Base-by-base conservation (phyloP, 2,329 filamentous ascomycete genomes). In the Aspergillus sp. region DNA sequence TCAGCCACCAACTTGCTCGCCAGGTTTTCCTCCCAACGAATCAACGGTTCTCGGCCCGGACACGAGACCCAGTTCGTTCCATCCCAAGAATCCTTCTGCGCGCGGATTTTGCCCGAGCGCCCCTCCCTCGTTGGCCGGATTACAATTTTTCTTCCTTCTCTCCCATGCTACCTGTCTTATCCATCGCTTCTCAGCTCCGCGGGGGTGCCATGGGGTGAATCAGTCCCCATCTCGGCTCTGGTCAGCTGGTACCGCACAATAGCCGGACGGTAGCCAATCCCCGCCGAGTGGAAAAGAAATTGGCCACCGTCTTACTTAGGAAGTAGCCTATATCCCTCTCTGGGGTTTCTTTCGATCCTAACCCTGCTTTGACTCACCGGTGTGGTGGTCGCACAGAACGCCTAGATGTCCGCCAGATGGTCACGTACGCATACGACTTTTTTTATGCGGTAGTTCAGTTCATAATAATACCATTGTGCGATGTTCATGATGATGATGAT, bases 1-100 rank as follows among this genome's bases (percentile, higher is more conserved):
- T 50, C 47, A 50, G 47, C 47, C 47, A 50, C 47, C 23, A n/a
- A 50, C 47, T 17, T 27, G n/a, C 25, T 50, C 47, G 17, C 25
- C 47, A 27, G 32, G 32, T 32, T 5, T 15, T 2, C 10, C 8
- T 27, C 47, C 47, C 47, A 30, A 27, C 47, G 47, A 50, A 50
- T 50, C 23, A 50, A 50, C n/a, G 47, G 47, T 27, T 50, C 25
- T 27, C 47, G 47, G 47, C 47, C 47, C 47, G 47, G 25, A 50
- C 47, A 50, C 47, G 47, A 50, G 47, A 50, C 47, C 47, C 47
- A 50, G 25, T 50, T 27, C 47, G 30, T 15, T 25, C 47, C 47
- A 30, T 27, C 8, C 47, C 30, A 50, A 44, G 10, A 27, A 30
- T 50, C 47, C 25, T 30, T 27, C 15, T 17, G 47, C 19, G 32